Evolutionary conservation across 257 asterid species (phyloP).

Genomic region (Prunella vulgaris): DNA sequence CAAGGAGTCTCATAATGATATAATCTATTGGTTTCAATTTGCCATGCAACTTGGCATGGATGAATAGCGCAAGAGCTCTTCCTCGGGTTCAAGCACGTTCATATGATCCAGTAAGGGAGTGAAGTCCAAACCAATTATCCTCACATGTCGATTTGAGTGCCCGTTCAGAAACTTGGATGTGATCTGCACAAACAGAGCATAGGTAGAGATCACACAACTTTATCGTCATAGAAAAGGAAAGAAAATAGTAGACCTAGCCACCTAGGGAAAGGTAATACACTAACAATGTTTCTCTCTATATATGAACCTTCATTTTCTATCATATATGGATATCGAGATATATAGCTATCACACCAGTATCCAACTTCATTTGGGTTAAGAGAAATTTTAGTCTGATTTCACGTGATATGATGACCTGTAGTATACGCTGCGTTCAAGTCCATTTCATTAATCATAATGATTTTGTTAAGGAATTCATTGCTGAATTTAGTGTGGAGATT

Average conservation of each 20-base stretch:
- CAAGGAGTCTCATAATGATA: background rate
- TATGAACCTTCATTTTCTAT: background rate
- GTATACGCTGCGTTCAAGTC: background rate
- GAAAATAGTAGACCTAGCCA: background rate
- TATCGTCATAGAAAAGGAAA: background rate
- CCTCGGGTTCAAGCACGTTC: conserved; percentile 39
- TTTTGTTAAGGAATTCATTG: background rate
- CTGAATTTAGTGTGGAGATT: background rate
- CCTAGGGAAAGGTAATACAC: background rate
- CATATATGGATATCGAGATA: background rate
- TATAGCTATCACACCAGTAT: background rate
- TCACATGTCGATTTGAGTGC: conserved; percentile 55
- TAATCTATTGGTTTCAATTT: background rate
- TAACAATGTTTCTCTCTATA: background rate
- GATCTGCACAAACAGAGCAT: conserved; percentile 47
- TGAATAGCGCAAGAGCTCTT: conserved; percentile 40
- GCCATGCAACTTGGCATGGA: conserved; percentile 18
- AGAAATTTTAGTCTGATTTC: background rate
- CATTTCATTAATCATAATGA: background rate
- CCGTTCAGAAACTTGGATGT: conserved; percentile 44
- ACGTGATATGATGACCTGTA: background rate
- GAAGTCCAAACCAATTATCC: conserved; percentile 41
- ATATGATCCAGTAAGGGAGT: conserved; percentile 34
- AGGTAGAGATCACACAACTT: background rate
- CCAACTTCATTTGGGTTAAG: background rate